Evolutionary conservation across 805 yeast genomes (phyloP).

Genomic region (Yarrowia osloensis): DNA sequence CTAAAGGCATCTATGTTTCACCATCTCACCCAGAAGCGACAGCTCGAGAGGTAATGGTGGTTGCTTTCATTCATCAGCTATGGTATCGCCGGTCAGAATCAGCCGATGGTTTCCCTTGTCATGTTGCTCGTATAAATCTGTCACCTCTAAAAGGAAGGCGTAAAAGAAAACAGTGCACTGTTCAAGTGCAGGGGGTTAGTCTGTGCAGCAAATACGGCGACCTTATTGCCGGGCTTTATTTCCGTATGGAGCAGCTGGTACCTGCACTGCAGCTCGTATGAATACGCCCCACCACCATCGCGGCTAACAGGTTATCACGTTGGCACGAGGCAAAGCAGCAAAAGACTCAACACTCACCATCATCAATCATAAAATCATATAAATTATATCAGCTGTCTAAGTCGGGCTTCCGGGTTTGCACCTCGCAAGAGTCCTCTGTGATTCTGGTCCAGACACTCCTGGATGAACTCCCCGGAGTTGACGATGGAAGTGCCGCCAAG

Average conservation of each 20-base stretch:
- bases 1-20: background rate
- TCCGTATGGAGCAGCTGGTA: background rate
- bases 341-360: too few species aligned
- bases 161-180: background rate
- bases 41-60: background rate
- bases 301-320: too few species aligned
- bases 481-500: conserved; percentile 78
- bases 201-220: background rate
- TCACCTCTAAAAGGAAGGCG: background rate
- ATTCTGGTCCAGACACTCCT: conserved; percentile 27
- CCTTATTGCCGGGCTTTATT: background rate
- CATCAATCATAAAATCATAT: conserved; percentile 7
- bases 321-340: too few species aligned
- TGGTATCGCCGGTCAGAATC: background rate
- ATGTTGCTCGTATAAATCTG: conserved; percentile 5
- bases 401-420: conserved; percentile 23
- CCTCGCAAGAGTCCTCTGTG: conserved; percentile 20
- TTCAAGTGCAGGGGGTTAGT: background rate
- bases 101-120: background rate
- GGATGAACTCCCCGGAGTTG: conserved; percentile 50
- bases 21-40: background rate
- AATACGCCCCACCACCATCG: too few species aligned
- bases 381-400: conserved; percentile 23
- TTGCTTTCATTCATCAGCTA: background rate
- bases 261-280: background rate